Conservation (phyloP, 2,329 filamentous ascomycete genomes). For the Tolypocladium guangdongense region DNA sequence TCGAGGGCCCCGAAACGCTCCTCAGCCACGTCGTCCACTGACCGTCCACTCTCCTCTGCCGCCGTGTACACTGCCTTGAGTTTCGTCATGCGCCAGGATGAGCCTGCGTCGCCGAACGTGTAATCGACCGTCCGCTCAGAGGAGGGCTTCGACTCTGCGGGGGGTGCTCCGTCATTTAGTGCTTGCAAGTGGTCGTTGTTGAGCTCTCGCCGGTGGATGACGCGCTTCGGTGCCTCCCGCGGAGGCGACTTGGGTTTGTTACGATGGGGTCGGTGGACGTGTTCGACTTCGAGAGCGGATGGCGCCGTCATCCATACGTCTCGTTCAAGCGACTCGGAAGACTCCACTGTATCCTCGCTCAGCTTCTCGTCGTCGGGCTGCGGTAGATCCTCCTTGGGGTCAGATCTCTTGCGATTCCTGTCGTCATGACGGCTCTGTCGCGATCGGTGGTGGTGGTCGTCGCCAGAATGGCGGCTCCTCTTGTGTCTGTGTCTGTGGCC, state of each 20-base stretch:
- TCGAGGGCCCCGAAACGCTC: constrained; percentile 73
- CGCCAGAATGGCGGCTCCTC: constrained; percentile 39
- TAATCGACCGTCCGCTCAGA: constrained; percentile 56
- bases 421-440: constrained; percentile 15
- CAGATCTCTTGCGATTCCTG: constrained; percentile 29
- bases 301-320: constrained; percentile 95
- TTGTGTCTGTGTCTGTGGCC: constrained; percentile 56
- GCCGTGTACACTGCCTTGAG: constrained; percentile 74
- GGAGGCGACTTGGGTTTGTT: constrained; percentile 43
- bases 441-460: constrained; percentile 40
- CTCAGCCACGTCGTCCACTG: constrained; percentile 71
- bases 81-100: constrained; percentile 94
- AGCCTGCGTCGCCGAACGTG: constrained; percentile 79
- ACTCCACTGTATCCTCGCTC: constrained; percentile 13
- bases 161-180: constrained; percentile 36
- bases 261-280: constrained; percentile 48
- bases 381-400: constrained; percentile 39
- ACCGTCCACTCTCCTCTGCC: constrained; percentile 60
- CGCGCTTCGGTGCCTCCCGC: constrained; percentile 52
- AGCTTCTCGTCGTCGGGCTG: constrained; percentile 38
- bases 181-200: constrained; percentile 54
- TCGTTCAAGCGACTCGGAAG: constrained; percentile 40
- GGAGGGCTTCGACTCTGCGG: constrained; percentile 14
- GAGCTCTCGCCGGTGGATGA: constrained; percentile 70
- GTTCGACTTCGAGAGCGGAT: constrained; percentile 72